phyloP scores from a whole-genome alignment of 2,329 filamentous ascomycete species.

The Apiospora hydei region DNA sequence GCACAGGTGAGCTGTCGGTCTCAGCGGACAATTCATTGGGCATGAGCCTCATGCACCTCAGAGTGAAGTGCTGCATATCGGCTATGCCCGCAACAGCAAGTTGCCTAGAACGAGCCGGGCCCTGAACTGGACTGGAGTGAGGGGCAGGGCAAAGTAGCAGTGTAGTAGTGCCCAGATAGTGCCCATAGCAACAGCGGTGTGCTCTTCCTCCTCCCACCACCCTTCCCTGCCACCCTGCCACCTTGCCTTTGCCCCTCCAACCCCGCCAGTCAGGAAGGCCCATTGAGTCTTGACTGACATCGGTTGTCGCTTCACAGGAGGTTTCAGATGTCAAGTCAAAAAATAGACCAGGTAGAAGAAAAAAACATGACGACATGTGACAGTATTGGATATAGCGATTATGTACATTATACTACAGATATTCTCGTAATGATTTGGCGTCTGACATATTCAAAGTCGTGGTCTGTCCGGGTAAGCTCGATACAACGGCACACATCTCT shows the following conservation, averaged over 20 bases:
- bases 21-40: constrained; percentile 17
- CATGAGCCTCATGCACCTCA: constrained; percentile 18
- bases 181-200: constrained; percentile 20
- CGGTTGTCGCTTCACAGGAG: constrained; percentile 13
- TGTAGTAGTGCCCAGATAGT: constrained; percentile 8
- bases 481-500: background rate
- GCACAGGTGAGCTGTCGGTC: constrained; percentile 14
- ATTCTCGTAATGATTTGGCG: background rate
- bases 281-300: constrained; percentile 8
- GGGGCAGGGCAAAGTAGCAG: background rate
- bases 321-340: constrained; percentile 14
- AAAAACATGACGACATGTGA: background rate
- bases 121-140: background rate
- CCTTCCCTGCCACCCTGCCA: background rate
- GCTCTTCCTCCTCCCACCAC: background rate
- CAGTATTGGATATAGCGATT: background rate
- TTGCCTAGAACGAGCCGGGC: constrained; percentile 18
- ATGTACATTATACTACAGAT: background rate
- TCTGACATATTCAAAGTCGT: background rate
- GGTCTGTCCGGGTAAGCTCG: constrained; percentile 1
- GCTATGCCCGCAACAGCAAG: constrained; percentile 12
- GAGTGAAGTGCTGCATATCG: constrained; percentile 4
- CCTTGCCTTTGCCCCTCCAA: background rate
- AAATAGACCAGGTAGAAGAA: background rate
- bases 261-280: background rate